phyloP scores from a whole-genome alignment of 305 asterid species.

The Fraxinus platypoda region DNA sequence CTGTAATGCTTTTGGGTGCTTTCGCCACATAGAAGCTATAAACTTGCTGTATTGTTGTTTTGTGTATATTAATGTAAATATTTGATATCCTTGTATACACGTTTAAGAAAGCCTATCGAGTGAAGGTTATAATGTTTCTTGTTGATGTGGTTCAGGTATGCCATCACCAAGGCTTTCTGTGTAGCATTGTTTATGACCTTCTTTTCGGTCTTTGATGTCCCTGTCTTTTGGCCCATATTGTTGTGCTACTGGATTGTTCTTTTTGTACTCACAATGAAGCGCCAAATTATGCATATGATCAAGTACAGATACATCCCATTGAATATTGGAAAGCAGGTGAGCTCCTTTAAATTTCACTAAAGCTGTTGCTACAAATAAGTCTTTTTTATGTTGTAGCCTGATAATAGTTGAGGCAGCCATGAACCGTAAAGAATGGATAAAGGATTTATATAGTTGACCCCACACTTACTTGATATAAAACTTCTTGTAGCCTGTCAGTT shows the following conservation, averaged over 20 bases:
- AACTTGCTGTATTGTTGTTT: not conserved
- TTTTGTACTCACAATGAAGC: slow-evolving; percentile 80
- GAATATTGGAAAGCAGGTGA: slow-evolving; percentile 84
- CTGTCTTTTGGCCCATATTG: slow-evolving; percentile 91
- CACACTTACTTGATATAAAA: not conserved
- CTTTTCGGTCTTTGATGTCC: slow-evolving; percentile 85
- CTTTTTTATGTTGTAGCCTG: not conserved
- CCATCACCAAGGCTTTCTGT: slow-evolving; percentile 87
- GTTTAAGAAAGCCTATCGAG: not conserved
- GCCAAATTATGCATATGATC: slow-evolving; percentile 89
- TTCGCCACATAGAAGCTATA: not conserved
- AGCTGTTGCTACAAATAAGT: not conserved
- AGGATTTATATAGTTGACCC: not conserved
- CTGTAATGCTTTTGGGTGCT: not conserved
- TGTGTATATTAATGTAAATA: not conserved
- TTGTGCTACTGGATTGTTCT: slow-evolving; percentile 88
- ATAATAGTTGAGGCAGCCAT: not conserved
- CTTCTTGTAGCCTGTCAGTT: not conserved
- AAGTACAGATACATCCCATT: slow-evolving; percentile 85
- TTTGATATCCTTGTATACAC: not conserved
- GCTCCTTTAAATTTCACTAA: not conserved
- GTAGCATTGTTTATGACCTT: slow-evolving; percentile 79
- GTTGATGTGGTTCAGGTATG: slow-evolving; percentile 61
- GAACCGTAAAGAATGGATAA: not conserved
- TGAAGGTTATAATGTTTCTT: slow-evolving; percentile 16